phyloP scores from a whole-genome alignment of 1,284 basidiomycete species.

The Pseudozyma hubeiensis region DNA sequence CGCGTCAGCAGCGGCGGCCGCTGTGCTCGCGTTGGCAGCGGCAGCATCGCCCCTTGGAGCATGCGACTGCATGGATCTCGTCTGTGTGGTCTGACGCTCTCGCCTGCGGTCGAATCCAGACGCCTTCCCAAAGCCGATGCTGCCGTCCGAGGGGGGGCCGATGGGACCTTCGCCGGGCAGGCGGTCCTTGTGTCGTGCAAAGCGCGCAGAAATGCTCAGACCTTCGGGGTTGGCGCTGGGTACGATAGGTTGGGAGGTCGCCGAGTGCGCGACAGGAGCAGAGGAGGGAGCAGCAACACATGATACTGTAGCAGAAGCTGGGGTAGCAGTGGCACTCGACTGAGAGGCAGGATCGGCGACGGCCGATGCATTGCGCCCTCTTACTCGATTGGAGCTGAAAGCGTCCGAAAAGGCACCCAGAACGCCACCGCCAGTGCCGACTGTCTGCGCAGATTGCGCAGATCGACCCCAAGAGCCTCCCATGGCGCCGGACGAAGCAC shows the following conservation, averaged over 20 bases:
- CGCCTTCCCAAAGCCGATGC: constrained; percentile 60
- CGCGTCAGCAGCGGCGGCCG: not conserved
- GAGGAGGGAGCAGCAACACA: not conserved
- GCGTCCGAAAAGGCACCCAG: constrained; percentile 35
- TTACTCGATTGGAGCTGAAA: constrained; percentile 46
- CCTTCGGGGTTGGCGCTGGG: constrained; percentile 43
- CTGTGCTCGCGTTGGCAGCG: not conserved
- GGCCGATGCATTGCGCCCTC: constrained; percentile 24
- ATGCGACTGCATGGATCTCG: constrained; percentile 8
- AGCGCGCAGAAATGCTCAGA: constrained; percentile 46
- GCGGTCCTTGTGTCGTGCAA: constrained; percentile 55
- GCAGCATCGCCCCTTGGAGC: constrained; percentile 10
- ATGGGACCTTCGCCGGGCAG: constrained; percentile 62
- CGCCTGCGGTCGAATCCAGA: constrained; percentile 47
- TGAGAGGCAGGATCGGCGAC: constrained; percentile 15
- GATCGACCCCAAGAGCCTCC: constrained; percentile 32
- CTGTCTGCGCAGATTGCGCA: constrained; percentile 9
- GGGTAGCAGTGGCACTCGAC: constrained; percentile 3
- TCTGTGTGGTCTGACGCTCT: constrained; percentile 43
- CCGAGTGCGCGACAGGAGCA: not conserved
- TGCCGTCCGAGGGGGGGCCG: constrained; percentile 60
- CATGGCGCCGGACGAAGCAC: constrained; percentile 1
- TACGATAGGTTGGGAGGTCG: constrained; percentile 41
- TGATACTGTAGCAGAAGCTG: constrained; percentile 4
- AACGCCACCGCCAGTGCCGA: constrained; percentile 12